Conservation (phyloP, 208 protist genomes). For the Leishmania braziliensis region DNA sequence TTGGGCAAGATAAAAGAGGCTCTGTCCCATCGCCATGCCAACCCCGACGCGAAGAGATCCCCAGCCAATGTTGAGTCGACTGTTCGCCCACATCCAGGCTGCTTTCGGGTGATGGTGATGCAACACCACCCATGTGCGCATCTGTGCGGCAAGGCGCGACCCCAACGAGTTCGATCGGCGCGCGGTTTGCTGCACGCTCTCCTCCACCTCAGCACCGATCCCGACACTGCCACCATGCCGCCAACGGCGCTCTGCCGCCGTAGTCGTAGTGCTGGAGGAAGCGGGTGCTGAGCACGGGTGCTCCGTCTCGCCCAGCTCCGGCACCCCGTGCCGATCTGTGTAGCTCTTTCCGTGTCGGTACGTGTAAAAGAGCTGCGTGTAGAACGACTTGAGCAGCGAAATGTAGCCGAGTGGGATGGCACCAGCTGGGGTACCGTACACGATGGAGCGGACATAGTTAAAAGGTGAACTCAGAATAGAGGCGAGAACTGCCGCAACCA, state of each 20-base stretch:
- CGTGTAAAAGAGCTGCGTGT: constrained; percentile 71
- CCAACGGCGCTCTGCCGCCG: background rate
- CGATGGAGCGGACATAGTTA: constrained; percentile 87
- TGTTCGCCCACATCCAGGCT: constrained; percentile 80
- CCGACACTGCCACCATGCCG: background rate
- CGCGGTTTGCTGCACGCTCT: background rate
- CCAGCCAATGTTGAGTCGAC: constrained; percentile 90
- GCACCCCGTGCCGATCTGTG: constrained; percentile 40
- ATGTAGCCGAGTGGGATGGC: constrained; percentile 72
- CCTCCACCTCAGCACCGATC: background rate
- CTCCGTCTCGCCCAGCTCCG: constrained; percentile 36
- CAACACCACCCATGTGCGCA: constrained; percentile 16
- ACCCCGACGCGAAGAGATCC: constrained; percentile 87
- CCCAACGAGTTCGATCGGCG: background rate
- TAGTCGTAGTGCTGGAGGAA: background rate
- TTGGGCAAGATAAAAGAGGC: constrained; percentile 77
- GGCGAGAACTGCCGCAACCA: constrained; percentile 75
- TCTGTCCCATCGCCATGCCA: constrained; percentile 89
- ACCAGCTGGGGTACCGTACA: constrained; percentile 77
- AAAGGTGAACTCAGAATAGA: constrained; percentile 86
- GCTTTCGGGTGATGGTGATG: constrained; percentile 66
- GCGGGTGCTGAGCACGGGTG: constrained; percentile 4
- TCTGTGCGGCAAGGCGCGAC: background rate
- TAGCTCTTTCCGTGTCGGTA: constrained; percentile 74
- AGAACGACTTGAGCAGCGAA: constrained; percentile 71